Evolutionary conservation across 306 rosid species (phyloP), one percentile per base, ranked within the genome.

Genomic region (Cotoneaster glaucophyllus): DNA sequence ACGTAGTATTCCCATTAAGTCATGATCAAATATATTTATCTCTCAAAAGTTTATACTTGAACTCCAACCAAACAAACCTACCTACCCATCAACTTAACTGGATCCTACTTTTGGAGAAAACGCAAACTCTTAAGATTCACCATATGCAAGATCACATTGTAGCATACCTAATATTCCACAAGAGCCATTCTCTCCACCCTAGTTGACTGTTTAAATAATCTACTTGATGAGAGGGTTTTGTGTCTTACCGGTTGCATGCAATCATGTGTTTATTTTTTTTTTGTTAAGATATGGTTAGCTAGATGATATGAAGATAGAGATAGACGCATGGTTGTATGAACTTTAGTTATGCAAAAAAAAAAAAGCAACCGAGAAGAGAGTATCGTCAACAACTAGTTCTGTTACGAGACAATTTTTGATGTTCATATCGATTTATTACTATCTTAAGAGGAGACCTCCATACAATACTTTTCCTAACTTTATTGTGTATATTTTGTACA

Each of bases 21-120:
- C 65, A 52, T 66, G 54, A 65, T 32, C 53, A 75, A 57, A 11
- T 62, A 57, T 37, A 77, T 58, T n/a, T 26, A 34, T 56, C 11
- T 58, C 62, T 52, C 72, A 69, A 64, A 48, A 44, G 48, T 39
- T n/a, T 57, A 54, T 6, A 32, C 19, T 32, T 70, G 59, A 72
- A 32, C 32, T 71, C 77, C 67, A 28, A 56, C 73, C 67, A 70
- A 64, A 45, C 19, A 57, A 57, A 78, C 66, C 61, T 39, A n/a
- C 29, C 69, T 43, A 74, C 41, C 68, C 45, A 26, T 59, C 56
- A 8, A 59, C 15, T 56, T 56, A 56, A 56, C 26, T 14, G 68
- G 56, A 41, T 59, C 26, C 41, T 43, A 61, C 69, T 17, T 41
- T 73, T 41, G 61, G 19, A 24, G 28, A 64, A 18, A n/a, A 63